These are phyloP conservation scores for Anthracocystis panici-leucophaei DNA, from an alignment of 1,284 basidiomycete species.

Conservation along the genomic window DNA sequence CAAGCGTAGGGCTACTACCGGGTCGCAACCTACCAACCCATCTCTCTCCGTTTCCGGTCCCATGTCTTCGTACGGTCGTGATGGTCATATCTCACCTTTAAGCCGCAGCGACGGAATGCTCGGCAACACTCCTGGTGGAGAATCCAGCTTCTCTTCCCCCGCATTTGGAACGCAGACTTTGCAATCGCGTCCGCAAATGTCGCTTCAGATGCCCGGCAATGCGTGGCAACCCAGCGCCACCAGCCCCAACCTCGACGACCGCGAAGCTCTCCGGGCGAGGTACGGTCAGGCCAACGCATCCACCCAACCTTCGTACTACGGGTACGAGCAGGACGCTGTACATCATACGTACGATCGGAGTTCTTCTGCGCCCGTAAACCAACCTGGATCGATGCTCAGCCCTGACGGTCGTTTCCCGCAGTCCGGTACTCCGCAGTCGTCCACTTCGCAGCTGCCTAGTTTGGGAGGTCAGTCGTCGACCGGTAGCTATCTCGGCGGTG, in stretches of 20 bases:
- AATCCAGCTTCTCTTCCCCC: conserved; percentile 45
- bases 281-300: conserved; percentile 27
- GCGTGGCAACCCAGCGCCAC: conserved; percentile 30
- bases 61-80: conserved; percentile 32
- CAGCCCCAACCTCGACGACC: conserved; percentile 37
- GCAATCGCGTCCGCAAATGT: conserved; percentile 37
- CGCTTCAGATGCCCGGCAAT: conserved; percentile 42
- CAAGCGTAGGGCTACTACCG: conserved; percentile 75
- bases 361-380: conserved; percentile 35
- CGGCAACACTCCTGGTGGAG: conserved; percentile 31
- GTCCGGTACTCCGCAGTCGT: conserved; percentile 30
- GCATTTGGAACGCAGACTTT: conserved; percentile 39
- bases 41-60: conserved; percentile 30
- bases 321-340: conserved; percentile 41
- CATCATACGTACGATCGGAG: conserved; percentile 49
- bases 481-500: conserved; percentile 39
- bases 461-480: conserved; percentile 21
- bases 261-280: conserved; percentile 34
- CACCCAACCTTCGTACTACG: conserved; percentile 32
- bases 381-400: conserved; percentile 40
- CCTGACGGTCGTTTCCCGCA: conserved; percentile 38
- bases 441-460: conserved; percentile 43
- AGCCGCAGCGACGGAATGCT: conserved; percentile 47
- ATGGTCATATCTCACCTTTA: conserved; percentile 35
- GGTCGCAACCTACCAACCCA: conserved; percentile 45